These are phyloP conservation scores for Macaranga tanarius DNA, from an alignment of 441 rosid genomes.

Conservation along the genomic window DNA sequence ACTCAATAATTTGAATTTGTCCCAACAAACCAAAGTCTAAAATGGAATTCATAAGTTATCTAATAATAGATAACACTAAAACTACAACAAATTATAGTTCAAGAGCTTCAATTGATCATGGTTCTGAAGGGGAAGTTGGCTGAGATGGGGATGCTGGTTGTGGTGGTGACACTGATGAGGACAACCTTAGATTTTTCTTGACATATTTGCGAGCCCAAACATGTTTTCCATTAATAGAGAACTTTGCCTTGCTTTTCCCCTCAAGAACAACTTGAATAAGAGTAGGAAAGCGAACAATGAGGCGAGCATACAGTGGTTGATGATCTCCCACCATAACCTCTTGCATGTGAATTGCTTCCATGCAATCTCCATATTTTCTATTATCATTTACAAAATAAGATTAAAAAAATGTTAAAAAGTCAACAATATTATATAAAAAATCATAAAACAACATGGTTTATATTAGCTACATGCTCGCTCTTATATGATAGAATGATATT, in stretches of 20 bases:
- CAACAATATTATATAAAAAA: neutral
- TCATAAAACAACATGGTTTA: neutral
- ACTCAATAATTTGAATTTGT: too few relatives aligned
- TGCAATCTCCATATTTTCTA: constrained; percentile 58
- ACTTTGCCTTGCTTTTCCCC: constrained; percentile 43
- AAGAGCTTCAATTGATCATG: neutral
- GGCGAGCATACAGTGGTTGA: constrained; percentile 60
- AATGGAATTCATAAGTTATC: too few relatives aligned
- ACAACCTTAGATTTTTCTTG: constrained; percentile 23
- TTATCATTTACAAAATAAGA: neutral
- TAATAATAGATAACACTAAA: too few relatives aligned
- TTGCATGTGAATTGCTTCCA: constrained; percentile 56
- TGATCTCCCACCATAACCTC: constrained; percentile 43
- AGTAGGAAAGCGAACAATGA: constrained; percentile 40
- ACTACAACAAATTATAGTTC: neutral
- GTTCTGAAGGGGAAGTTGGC: constrained; percentile 1
- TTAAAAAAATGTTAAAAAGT: neutral
- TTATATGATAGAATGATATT: neutral
- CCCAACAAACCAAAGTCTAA: too few relatives aligned
- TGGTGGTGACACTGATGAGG: neutral
- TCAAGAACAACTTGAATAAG: constrained; percentile 34
- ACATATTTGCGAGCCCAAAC: constrained; percentile 67
- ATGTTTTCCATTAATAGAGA: constrained; percentile 70
- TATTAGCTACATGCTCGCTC: neutral
- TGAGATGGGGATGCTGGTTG: neutral